These are phyloP conservation scores for Xylogone sp. DNA, from an alignment of 2,329 filamentous ascomycete genomes.

Conservation along the genomic window DNA sequence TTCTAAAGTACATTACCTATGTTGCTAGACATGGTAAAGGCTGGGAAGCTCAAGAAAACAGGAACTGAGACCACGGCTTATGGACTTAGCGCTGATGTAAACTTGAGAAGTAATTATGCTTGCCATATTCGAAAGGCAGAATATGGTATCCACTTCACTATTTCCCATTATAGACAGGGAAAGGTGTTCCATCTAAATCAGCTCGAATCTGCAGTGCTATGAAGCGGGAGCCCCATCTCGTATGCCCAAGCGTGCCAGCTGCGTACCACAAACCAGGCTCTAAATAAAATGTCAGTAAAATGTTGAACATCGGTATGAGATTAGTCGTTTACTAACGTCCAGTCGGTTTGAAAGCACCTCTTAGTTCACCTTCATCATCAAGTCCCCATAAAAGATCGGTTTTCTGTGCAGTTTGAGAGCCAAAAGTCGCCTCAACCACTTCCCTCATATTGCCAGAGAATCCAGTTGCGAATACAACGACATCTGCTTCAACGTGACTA, in stretches of 20 bases:
- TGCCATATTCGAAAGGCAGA: too few species aligned
- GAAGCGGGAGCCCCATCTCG: slow-evolving; percentile 58
- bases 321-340: not conserved
- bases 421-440: slow-evolving; percentile 41
- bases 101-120: too few species aligned
- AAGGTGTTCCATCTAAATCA: too few species aligned
- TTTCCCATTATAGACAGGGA: too few species aligned
- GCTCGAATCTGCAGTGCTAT: too few species aligned
- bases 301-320: not conserved
- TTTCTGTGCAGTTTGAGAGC: slow-evolving; percentile 41
- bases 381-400: slow-evolving; percentile 43
- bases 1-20: too few species aligned
- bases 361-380: slow-evolving; percentile 41
- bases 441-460: slow-evolving; percentile 48
- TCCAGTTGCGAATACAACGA: slow-evolving; percentile 41
- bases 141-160: too few species aligned
- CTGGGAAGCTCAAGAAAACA: too few species aligned
- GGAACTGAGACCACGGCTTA: too few species aligned
- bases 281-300: too few species aligned
- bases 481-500: slow-evolving; percentile 40
- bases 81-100: too few species aligned
- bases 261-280: slow-evolving; percentile 3
- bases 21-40: too few species aligned
- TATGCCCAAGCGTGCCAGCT: slow-evolving; percentile 46
- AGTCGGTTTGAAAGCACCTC: slow-evolving; percentile 7